Percentiles rank a stretch among this genome's conserved stretches.
Evolutionary conservation across 805 yeast species (phyloP).

Genomic region (Teunomyces lycoperdinae): DNA sequence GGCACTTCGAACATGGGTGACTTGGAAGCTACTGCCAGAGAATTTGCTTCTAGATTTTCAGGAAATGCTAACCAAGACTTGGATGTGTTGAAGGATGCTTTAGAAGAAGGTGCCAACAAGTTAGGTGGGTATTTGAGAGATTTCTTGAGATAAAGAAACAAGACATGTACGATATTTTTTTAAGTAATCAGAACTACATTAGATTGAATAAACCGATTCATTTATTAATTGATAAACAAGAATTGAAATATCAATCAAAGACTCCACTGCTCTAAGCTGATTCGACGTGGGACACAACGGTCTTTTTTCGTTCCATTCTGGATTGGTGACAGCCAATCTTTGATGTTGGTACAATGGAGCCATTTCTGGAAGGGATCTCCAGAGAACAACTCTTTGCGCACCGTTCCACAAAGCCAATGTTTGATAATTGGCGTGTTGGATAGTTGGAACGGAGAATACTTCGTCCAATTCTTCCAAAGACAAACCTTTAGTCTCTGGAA

Average conservation of each 20-base stretch:
- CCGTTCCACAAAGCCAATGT: conserved; percentile 33
- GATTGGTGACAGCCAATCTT: conserved; percentile 57
- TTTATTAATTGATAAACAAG: conserved; percentile 2
- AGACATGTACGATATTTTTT: conserved; percentile 1
- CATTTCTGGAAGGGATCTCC: conserved; percentile 43
- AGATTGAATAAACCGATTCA: not conserved
- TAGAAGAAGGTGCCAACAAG: conserved; percentile 92
- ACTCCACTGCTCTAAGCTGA: conserved; percentile 2
- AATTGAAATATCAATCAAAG: conserved; percentile 2
- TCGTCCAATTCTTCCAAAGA: conserved; percentile 77
- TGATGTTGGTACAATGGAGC: conserved; percentile 58
- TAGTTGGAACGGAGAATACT: conserved; percentile 64
- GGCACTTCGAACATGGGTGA: conserved; percentile 37
- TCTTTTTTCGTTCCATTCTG: conserved; percentile 62
- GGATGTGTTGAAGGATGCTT: conserved; percentile 82
- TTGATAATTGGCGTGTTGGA: conserved; percentile 50
- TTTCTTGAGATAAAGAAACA: conserved; percentile 50
- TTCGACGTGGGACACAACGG: conserved; percentile 53
- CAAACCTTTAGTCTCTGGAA: conserved; percentile 70
- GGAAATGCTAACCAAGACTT: conserved; percentile 86
- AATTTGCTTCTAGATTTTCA: conserved; percentile 64
- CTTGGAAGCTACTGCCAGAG: conserved; percentile 58
- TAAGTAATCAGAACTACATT: not conserved
- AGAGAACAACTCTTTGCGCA: conserved; percentile 45
- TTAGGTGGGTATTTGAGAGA: conserved; percentile 84